Conservation (phyloP, 1,284 basidiomycete genomes). For the Apiotrichum porosum region DNA sequence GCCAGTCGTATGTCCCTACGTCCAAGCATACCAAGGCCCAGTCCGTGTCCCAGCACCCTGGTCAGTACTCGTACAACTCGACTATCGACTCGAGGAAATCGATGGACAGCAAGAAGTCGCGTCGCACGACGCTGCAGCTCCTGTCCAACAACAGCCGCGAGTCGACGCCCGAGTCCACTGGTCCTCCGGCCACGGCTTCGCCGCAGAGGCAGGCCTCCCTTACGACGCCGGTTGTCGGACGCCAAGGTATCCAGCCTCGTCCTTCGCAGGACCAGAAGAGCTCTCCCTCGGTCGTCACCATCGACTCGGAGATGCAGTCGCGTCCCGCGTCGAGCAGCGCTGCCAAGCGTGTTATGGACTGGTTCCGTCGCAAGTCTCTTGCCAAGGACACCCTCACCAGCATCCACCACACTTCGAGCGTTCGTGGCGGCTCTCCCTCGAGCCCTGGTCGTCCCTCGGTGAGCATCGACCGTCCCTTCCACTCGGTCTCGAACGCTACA, state of each 20-base stretch:
- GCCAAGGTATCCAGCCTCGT: slow-evolving; percentile 27
- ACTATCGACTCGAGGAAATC: slow-evolving; percentile 1
- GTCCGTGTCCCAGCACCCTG: slow-evolving; percentile 5
- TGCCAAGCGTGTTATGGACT: slow-evolving; percentile 61
- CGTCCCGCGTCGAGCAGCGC: slow-evolving; percentile 51
- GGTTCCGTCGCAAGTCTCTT: slow-evolving; percentile 57
- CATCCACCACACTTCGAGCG: slow-evolving; percentile 25
- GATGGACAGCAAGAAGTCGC: slow-evolving; percentile 32
- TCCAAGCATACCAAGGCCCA: slow-evolving; percentile 14
- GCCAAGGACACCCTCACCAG: slow-evolving; percentile 42
- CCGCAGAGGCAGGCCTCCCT: slow-evolving; percentile 1
- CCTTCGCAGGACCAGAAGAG: slow-evolving; percentile 21
- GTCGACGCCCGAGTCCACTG: slow-evolving; percentile 2
- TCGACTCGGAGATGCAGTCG: slow-evolving; percentile 26
- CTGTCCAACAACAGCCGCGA: slow-evolving; percentile 19
- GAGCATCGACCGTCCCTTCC: background rate
- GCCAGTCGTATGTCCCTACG: slow-evolving; percentile 4
- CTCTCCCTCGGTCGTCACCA: slow-evolving; percentile 37
- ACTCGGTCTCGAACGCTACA: background rate
- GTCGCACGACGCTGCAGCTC: slow-evolving; percentile 33
- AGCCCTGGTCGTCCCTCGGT: slow-evolving; percentile 11
- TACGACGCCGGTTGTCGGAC: slow-evolving; percentile 27
- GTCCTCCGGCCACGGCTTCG: slow-evolving; percentile 5
- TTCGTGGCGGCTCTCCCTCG: slow-evolving; percentile 23
- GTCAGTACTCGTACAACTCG: background rate